Evolutionary conservation across 768 basidiomycete genomes (phyloP).

Genomic region (Lentinula aciculospora): DNA sequence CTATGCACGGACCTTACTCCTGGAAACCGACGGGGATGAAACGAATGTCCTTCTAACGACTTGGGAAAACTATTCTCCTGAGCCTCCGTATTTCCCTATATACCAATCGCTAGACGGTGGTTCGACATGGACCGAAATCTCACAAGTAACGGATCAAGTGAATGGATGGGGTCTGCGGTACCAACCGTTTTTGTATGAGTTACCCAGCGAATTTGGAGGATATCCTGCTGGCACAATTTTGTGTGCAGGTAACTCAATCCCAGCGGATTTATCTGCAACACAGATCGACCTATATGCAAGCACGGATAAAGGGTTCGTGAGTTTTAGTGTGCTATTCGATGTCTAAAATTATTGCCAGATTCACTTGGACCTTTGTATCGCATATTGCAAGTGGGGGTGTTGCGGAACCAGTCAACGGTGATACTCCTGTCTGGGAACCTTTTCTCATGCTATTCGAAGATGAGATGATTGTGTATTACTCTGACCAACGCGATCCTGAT

Average conservation of each 20-base stretch:
- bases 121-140: slow-evolving; percentile 12
- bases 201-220: neutral
- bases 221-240: slow-evolving; percentile 12
- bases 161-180: slow-evolving; percentile 16
- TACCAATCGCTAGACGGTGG: slow-evolving; percentile 13
- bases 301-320: slow-evolving; percentile 11
- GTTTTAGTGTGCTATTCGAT: neutral
- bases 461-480: slow-evolving; percentile 15
- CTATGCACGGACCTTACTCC: slow-evolving; percentile 15
- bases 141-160: slow-evolving; percentile 12
- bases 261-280: slow-evolving; percentile 11
- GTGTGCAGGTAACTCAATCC: slow-evolving; percentile 16
- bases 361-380: slow-evolving; percentile 1
- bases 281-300: slow-evolving; percentile 17
- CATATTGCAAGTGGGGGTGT: slow-evolving; percentile 15
- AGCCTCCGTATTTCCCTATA: slow-evolving; percentile 15
- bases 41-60: slow-evolving; percentile 16
- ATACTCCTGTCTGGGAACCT: slow-evolving; percentile 17
- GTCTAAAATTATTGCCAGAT: neutral
- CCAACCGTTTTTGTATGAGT: slow-evolving; percentile 15
- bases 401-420: slow-evolving; percentile 14
- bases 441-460: slow-evolving; percentile 13
- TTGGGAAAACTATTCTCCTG: slow-evolving; percentile 17
- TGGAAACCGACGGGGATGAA: slow-evolving; percentile 12
- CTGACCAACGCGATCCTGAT: slow-evolving; percentile 16